Percentiles rank a stretch among this genome's conserved stretches.
Conservation (phyloP, 2,329 filamentous ascomycete species). For the Exophiala dermatitidis region DNA sequence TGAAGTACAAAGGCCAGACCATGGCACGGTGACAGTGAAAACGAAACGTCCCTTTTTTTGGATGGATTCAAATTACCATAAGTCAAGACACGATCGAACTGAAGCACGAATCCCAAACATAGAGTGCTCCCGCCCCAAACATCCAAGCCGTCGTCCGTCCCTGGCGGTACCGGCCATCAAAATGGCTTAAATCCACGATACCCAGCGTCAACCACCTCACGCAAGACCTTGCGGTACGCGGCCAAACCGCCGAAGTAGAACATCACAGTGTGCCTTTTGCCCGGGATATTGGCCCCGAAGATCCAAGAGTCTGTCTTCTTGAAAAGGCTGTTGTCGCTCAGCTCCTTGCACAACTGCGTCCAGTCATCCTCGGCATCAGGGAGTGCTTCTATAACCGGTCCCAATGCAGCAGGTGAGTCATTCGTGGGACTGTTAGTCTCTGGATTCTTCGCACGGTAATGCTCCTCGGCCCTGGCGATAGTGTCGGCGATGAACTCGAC, state of each 20-base stretch:
- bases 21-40: background rate
- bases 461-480: background rate
- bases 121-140: too few relatives aligned
- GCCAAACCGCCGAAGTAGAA: conserved; percentile 20
- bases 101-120: background rate
- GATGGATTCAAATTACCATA: too few relatives aligned
- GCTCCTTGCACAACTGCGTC: conserved; percentile 41
- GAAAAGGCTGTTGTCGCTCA: conserved; percentile 35
- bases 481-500: conserved; percentile 30
- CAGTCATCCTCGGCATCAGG: conserved; percentile 42
- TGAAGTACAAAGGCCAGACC: background rate
- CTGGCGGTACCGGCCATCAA: background rate
- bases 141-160: background rate
- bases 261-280: conserved; percentile 34
- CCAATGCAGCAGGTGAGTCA: background rate
- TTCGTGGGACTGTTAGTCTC: background rate
- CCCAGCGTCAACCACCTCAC: background rate
- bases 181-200: conserved; percentile 2
- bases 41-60: too few relatives aligned
- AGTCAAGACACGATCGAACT: background rate
- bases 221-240: conserved; percentile 1
- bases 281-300: conserved; percentile 50
- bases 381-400: conserved; percentile 43
- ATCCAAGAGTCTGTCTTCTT: conserved; percentile 46
- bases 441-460: background rate